Evolutionary conservation across 495 filamentous ascomycete species (phyloP).

Genomic region (Penicillium waksmanii): DNA sequence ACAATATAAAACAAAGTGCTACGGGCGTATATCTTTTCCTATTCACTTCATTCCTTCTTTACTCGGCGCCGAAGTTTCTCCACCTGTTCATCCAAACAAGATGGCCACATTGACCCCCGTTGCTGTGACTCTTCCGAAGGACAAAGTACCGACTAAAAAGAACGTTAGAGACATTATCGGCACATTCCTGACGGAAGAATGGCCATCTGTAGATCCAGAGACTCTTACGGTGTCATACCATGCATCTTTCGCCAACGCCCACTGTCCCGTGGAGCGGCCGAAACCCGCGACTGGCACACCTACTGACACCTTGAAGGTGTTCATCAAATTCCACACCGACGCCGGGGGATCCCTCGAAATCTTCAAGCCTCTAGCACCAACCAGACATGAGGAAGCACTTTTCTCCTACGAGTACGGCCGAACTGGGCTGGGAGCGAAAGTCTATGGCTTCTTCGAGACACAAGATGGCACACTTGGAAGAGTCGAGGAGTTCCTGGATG

Average conservation of each 20-base stretch:
- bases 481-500: conserved; percentile 35
- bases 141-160: conserved; percentile 26
- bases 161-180: conserved; percentile 26
- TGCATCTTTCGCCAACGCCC: conserved; percentile 27
- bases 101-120: conserved; percentile 25
- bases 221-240: conserved; percentile 24
- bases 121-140: conserved; percentile 25
- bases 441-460: conserved; percentile 35
- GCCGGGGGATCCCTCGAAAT: conserved; percentile 19
- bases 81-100: conserved; percentile 5
- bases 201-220: conserved; percentile 31
- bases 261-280: conserved; percentile 32
- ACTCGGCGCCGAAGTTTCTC: background rate
- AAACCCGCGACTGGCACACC: conserved; percentile 8
- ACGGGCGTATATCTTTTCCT: background rate
- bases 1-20: background rate
- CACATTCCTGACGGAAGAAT: conserved; percentile 31
- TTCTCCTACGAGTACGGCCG: conserved; percentile 32
- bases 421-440: conserved; percentile 31
- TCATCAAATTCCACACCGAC: conserved; percentile 32
- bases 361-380: conserved; percentile 32
- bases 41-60: background rate
- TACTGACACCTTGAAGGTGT: conserved; percentile 29
- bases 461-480: conserved; percentile 32
- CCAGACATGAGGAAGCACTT: conserved; percentile 31